phyloP scores from a whole-genome alignment of 208 protist genomes.

The Leishmania turanica region DNA sequence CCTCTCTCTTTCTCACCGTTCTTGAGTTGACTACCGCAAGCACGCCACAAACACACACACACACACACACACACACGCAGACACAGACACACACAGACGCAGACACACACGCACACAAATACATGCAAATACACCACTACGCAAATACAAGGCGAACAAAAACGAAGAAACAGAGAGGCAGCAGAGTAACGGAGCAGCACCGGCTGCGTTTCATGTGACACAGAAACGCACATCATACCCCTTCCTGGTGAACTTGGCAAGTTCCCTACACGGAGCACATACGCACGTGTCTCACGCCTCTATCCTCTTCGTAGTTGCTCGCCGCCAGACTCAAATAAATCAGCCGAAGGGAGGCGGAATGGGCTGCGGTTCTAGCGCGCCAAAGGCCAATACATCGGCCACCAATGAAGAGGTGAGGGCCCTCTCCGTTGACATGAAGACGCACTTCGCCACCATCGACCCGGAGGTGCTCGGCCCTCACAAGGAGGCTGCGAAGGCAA shows the following conservation, averaged over 20 bases:
- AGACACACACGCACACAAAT: neutral
- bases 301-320: neutral
- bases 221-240: neutral
- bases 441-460: constrained; percentile 25
- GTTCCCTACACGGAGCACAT: neutral
- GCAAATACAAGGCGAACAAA: neutral
- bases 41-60: neutral
- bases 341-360: neutral
- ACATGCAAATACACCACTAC: neutral
- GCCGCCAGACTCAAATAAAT: neutral
- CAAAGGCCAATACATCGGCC: constrained; percentile 2
- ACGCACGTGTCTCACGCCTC: neutral
- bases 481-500: constrained; percentile 26
- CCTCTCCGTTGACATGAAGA: constrained; percentile 19
- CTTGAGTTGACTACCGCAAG: neutral
- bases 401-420: constrained; percentile 13
- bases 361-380: constrained; percentile 24
- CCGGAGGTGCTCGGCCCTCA: constrained; percentile 22
- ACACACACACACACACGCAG: neutral
- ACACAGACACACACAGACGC: neutral
- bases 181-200: neutral
- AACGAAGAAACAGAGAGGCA: neutral
- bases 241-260: neutral
- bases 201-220: neutral
- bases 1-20: neutral